Percentiles rank a stretch among this genome's conserved stretches.
These are phyloP conservation scores for Malus orientalis DNA, from an alignment of 306 rosid species.

Conservation along the genomic window DNA sequence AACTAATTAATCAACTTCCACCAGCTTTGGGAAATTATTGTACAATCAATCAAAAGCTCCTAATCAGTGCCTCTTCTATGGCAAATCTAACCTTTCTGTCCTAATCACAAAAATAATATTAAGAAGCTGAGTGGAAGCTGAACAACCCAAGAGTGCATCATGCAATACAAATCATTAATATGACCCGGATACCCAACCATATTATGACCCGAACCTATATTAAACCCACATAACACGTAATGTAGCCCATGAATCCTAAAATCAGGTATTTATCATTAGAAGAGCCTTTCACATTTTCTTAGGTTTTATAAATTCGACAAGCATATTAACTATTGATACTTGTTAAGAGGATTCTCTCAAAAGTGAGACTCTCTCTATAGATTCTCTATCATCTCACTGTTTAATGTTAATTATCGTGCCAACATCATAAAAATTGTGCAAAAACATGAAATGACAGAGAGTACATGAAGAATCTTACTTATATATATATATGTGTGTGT, in stretches of 20 bases:
- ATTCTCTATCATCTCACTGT: no score
- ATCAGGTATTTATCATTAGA: neutral
- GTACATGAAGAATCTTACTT: no score
- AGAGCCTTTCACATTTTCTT: no score
- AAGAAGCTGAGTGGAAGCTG: neutral
- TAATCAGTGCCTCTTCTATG: constrained; percentile 1
- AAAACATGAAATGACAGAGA: no score
- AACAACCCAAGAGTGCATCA: neutral
- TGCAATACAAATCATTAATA: neutral
- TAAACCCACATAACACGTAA: neutral
- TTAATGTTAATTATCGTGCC: no score
- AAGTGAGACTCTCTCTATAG: no score
- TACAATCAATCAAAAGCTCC: constrained; percentile 4
- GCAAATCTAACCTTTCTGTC: constrained; percentile 13
- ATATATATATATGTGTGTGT: no score
- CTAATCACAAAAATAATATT: neutral
- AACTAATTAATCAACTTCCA: constrained; percentile 1
- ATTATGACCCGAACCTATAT: neutral
- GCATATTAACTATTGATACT: no score
- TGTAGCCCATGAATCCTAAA: neutral
- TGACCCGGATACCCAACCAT: neutral
- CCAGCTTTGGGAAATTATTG: constrained; percentile 1
- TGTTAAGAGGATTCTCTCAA: no score
- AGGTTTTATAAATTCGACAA: no score
- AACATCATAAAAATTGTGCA: no score